A percentile compares a stretch with the other conserved stretches of the same genome.
Evolutionary conservation across 2,329 filamentous ascomycete species (phyloP).

Genomic region (Cryoendolithus antarcticus): DNA sequence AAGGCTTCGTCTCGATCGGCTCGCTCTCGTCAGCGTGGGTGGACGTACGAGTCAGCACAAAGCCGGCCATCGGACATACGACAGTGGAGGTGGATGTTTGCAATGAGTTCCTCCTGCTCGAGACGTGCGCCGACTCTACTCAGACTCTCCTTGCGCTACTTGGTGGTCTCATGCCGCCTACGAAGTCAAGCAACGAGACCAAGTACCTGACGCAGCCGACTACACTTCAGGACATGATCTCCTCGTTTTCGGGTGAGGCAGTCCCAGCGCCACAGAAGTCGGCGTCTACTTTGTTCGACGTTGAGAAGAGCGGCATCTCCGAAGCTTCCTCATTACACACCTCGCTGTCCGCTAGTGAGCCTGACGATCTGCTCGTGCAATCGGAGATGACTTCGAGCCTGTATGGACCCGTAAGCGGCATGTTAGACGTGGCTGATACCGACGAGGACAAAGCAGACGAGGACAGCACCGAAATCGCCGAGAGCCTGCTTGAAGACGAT

Average conservation of each 20-base stretch:
- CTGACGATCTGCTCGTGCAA: conserved; percentile 25
- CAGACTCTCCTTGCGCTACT: conserved; percentile 75
- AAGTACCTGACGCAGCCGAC: conserved; percentile 83
- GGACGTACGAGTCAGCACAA: conserved; percentile 46
- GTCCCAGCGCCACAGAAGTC: conserved; percentile 52
- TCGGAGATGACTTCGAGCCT: conserved; percentile 21
- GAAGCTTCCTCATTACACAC: neutral
- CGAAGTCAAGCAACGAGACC: conserved; percentile 65
- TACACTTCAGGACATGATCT: conserved; percentile 75
- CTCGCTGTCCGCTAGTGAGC: conserved; percentile 7
- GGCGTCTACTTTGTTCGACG: conserved; percentile 37
- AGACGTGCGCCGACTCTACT: conserved; percentile 93
- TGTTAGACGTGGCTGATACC: conserved; percentile 14
- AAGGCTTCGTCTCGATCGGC: conserved; percentile 76
- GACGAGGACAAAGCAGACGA: conserved; percentile 12
- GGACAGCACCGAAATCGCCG: conserved; percentile 19
- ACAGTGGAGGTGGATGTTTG: conserved; percentile 67
- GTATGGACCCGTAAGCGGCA: conserved; percentile 21
- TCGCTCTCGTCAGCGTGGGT: conserved; percentile 76
- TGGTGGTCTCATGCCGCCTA: conserved; percentile 70
- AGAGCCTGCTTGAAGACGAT: conserved; percentile 26
- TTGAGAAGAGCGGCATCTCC: conserved; percentile 8
- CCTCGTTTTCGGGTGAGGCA: conserved; percentile 79
- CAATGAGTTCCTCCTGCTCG: conserved; percentile 77
- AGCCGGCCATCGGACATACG: conserved; percentile 47